These are phyloP conservation scores for Jasminum sambac DNA, from an alignment of 257 asterid genomes.

Conservation along the genomic window DNA sequence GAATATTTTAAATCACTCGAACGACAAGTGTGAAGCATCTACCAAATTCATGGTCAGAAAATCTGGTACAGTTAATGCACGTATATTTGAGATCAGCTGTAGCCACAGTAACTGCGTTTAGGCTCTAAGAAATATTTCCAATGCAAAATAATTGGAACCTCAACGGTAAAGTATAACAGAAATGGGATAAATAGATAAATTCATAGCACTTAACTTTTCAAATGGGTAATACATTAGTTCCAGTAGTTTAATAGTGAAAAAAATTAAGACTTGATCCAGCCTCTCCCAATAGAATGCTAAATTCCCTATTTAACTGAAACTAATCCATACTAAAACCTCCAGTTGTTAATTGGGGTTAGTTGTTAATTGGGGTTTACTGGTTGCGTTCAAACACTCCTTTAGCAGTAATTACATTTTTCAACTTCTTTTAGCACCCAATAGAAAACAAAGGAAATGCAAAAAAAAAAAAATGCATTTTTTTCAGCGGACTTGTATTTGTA, in stretches of 20 bases:
- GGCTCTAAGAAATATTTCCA: neutral
- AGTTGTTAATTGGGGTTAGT: neutral
- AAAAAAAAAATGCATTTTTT: neutral
- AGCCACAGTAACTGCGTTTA: neutral
- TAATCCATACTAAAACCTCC: neutral
- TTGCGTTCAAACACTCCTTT: neutral
- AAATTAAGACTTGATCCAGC: neutral
- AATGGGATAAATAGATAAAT: neutral
- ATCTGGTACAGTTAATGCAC: neutral
- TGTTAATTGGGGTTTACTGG: neutral
- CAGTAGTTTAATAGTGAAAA: neutral
- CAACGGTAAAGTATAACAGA: neutral
- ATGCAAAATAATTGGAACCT: neutral
- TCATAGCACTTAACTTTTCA: neutral
- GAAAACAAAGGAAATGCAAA: neutral
- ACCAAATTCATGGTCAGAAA: neutral
- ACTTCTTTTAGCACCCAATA: neutral
- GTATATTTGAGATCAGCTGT: neutral
- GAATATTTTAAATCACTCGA: neutral
- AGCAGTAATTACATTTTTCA: neutral
- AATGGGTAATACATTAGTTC: neutral
- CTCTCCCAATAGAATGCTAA: neutral
- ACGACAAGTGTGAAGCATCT: neutral
- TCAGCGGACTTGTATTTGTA: neutral
- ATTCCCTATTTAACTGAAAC: neutral